Percentiles rank a stretch among this genome's conserved stretches.
These are phyloP conservation scores for Aspergillus hortae DNA, from an alignment of 2,329 filamentous ascomycete genomes.

Conservation along the genomic window DNA sequence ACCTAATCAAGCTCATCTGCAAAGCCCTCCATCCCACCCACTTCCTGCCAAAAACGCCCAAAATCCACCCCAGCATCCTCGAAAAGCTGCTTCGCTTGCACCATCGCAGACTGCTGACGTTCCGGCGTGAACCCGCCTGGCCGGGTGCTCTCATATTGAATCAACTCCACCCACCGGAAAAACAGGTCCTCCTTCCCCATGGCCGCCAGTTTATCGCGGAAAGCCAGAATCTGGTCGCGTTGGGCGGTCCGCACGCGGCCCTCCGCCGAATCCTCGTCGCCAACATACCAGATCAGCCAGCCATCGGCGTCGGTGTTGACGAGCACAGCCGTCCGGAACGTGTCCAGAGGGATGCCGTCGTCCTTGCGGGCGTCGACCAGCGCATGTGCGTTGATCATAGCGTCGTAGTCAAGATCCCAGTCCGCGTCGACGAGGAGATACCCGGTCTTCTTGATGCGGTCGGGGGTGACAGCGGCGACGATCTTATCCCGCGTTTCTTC, in stretches of 20 bases:
- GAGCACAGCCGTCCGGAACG: conserved; percentile 68
- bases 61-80: conserved; percentile 74
- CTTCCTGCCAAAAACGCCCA: conserved; percentile 71
- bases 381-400: conserved; percentile 70
- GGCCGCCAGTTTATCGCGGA: conserved; percentile 69
- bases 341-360: conserved; percentile 51
- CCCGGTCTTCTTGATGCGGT: conserved; percentile 74
- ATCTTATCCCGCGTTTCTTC: conserved; percentile 56
- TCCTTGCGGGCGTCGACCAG: conserved; percentile 55
- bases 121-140: conserved; percentile 76
- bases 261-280: conserved; percentile 51
- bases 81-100: conserved; percentile 74
- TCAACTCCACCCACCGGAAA: conserved; percentile 87
- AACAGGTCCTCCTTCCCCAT: conserved; percentile 87
- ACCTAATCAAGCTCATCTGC: conserved; percentile 43
- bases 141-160: conserved; percentile 78
- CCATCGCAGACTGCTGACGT: conserved; percentile 67
- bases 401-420: conserved; percentile 83
- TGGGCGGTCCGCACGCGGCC: conserved; percentile 35
- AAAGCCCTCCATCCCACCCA: conserved; percentile 59
- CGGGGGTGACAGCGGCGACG: conserved; percentile 64
- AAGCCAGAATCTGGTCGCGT: conserved; percentile 69
- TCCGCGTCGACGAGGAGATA: conserved; percentile 80
- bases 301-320: conserved; percentile 65
- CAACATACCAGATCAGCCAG: conserved; percentile 64